Percentiles rank a stretch among this genome's conserved stretches.
Conservation (phyloP, 371 early-diverging fungal genomes). For the Apophysomyces elegans region DNA sequence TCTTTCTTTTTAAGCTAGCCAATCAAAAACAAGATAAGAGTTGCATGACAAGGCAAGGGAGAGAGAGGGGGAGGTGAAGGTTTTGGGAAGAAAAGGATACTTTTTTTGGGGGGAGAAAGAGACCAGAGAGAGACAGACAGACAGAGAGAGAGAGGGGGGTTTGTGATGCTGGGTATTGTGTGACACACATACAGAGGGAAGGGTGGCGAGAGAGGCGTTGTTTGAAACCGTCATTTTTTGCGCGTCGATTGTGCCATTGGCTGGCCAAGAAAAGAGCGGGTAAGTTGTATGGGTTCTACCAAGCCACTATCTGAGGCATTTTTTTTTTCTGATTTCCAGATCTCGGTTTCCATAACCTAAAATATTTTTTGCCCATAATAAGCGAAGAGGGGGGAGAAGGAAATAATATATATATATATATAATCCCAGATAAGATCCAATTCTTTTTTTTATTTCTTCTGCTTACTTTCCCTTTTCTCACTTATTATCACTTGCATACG, state of each 20-base stretch:
- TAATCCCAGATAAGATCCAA: too few species aligned
- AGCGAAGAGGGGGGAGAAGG: background rate
- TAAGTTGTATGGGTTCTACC: background rate
- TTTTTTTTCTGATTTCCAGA: constrained; percentile 2
- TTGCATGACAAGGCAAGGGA: too few species aligned
- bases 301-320: constrained; percentile 11
- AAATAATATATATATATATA: too few species aligned
- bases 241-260: constrained; percentile 12
- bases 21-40: too few species aligned
- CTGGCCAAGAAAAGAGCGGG: background rate
- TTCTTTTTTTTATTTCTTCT: constrained; percentile 1
- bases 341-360: constrained; percentile 5
- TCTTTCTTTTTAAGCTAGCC: too few species aligned
- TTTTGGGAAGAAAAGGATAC: too few species aligned
- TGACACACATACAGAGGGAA: background rate
- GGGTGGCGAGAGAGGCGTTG: background rate
- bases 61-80: too few species aligned
- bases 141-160: too few species aligned
- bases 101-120: too few species aligned
- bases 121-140: too few species aligned
- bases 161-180: too few species aligned
- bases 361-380: constrained; percentile 6
- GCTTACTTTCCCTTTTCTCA: background rate
- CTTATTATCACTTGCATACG: background rate
- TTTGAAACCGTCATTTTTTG: background rate